phyloP scores from a whole-genome alignment of 345 rosid species.

The Salix exigua region DNA sequence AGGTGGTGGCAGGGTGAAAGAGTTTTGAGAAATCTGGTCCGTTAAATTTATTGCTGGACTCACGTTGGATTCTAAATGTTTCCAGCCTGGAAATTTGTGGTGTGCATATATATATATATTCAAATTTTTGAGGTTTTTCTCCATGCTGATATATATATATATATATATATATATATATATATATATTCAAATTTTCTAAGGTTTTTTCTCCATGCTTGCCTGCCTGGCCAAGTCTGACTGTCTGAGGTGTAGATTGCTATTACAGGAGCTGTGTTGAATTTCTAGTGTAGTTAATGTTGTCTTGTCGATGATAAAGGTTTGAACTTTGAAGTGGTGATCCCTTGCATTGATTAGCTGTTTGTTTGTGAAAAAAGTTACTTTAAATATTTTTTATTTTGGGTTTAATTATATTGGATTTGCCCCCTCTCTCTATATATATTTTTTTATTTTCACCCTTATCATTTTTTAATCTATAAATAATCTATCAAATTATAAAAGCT shows the following conservation, averaged over 20 bases:
- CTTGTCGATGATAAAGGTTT: not conserved
- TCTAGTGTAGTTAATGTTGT: not conserved
- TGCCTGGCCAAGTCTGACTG: not conserved
- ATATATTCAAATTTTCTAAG: not conserved
- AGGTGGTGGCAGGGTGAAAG: not conserved
- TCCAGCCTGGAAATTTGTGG: slow-evolving; percentile 34
- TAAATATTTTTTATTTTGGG: too few relatives aligned
- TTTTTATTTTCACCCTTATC: too few relatives aligned
- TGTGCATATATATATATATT: not conserved
- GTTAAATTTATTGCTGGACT: slow-evolving; percentile 11
- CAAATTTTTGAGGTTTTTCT: not conserved
- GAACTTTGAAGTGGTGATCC: not conserved
- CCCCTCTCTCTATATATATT: too few relatives aligned
- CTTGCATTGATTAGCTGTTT: not conserved
- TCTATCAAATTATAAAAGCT: too few relatives aligned
- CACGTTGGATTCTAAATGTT: slow-evolving; percentile 29
- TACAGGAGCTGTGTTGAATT: not conserved
- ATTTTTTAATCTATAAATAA: too few relatives aligned
- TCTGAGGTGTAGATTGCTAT: not conserved
- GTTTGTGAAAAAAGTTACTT: too few relatives aligned
- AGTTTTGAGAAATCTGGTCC: slow-evolving; percentile 19
- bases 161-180: not conserved
- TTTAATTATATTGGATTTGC: too few relatives aligned
- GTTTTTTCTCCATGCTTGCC: not conserved
- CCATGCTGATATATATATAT: not conserved